Conservation (phyloP, 768 basidiomycete genomes). For the Sporobolomyces roseus region DNA sequence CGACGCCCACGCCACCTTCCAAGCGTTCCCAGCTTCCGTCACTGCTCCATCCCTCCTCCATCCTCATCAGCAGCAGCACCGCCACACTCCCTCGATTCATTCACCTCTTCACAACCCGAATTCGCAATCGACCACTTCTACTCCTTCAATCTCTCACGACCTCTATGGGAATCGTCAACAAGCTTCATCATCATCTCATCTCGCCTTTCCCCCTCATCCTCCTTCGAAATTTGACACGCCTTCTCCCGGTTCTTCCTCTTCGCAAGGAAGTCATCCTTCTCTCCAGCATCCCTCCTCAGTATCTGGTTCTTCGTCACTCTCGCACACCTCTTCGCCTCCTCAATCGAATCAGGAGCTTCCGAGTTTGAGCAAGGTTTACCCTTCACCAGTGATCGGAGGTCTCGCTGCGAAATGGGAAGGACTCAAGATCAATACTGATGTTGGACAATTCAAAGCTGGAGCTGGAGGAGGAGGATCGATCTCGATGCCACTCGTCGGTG, state of each 20-base stretch:
- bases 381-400: background rate
- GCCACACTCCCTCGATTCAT: background rate
- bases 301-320: background rate
- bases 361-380: background rate
- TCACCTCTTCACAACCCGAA: background rate
- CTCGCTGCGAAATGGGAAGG: background rate
- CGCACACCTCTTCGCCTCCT: background rate
- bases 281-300: too few species aligned
- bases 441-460: background rate
- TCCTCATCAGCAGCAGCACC: background rate
- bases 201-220: too few species aligned
- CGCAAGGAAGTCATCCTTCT: too few species aligned
- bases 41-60: background rate
- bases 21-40: background rate
- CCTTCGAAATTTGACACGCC: too few species aligned
- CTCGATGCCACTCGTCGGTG: too few species aligned
- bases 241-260: too few species aligned
- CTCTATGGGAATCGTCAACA: too few species aligned
- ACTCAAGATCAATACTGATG: background rate
- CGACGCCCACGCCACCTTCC: too few species aligned
- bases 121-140: constrained; percentile 7
- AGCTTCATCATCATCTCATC: too few species aligned
- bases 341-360: background rate
- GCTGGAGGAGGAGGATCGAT: background rate
- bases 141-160: too few species aligned